Conservation (phyloP, 345 rosid species). For the Laguncularia racemosa region DNA sequence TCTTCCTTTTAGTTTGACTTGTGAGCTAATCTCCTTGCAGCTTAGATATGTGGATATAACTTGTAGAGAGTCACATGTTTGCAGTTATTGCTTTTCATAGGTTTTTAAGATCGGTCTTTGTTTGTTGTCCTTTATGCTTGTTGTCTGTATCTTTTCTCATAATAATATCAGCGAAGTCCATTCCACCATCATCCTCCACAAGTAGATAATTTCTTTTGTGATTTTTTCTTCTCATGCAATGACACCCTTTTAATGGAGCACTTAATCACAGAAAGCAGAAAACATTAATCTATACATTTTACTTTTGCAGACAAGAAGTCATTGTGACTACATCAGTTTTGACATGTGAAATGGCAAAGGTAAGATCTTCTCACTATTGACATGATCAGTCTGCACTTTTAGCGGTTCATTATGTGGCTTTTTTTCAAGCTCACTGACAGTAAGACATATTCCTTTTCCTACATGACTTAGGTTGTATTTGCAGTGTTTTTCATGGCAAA, state of each 20-base stretch:
- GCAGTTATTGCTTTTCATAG: no score
- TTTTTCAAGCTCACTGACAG: not conserved
- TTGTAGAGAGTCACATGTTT: no score
- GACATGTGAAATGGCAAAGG: constrained; percentile 87
- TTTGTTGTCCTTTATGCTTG: no score
- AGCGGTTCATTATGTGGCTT: not conserved
- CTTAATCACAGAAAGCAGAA: not conserved
- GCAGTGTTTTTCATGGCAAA: constrained; percentile 81
- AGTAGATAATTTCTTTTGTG: no score
- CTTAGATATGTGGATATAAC: no score
- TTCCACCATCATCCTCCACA: no score
- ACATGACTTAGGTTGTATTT: constrained; percentile 47
- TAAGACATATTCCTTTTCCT: constrained; percentile 8
- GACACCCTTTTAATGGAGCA: not conserved
- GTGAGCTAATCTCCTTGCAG: no score
- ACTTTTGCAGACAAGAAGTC: constrained; percentile 56
- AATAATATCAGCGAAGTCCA: no score
- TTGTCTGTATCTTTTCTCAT: no score
- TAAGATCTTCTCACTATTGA: constrained; percentile 11
- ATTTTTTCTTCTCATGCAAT: not conserved
- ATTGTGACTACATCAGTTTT: constrained; percentile 90
- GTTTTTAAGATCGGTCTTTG: no score
- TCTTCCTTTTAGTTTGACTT: no score
- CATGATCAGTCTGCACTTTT: not conserved
- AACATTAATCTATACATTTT: constrained; percentile 7